Percentiles rank a stretch among this genome's conserved stretches.
These are phyloP conservation scores for Neocucurbitaria cava DNA, from an alignment of 2,329 filamentous ascomycete genomes.

Conservation along the genomic window DNA sequence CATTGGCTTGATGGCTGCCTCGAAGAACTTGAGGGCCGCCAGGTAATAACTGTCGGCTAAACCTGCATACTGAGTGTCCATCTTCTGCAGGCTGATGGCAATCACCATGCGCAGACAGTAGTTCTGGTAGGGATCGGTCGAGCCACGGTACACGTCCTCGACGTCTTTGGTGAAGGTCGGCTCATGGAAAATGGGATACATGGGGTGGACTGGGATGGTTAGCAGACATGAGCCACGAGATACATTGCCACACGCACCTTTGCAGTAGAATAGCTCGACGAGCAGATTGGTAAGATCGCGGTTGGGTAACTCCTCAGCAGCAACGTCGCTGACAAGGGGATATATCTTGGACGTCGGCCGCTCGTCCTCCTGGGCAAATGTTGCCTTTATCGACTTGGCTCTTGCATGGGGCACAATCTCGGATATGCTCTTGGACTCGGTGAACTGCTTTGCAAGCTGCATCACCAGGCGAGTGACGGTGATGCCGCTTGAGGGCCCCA, in stretches of 20 bases:
- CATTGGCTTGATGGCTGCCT: constrained; percentile 84
- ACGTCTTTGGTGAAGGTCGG: constrained; percentile 77
- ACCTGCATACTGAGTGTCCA: constrained; percentile 88
- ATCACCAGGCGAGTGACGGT: constrained; percentile 94
- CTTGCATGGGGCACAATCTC: constrained; percentile 84
- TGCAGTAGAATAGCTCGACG: constrained; percentile 83
- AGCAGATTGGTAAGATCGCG: constrained; percentile 77
- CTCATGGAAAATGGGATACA: constrained; percentile 88
- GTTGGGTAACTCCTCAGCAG: constrained; percentile 77
- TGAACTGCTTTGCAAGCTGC: constrained; percentile 94
- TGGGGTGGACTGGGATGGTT: constrained; percentile 73
- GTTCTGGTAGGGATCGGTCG: constrained; percentile 80
- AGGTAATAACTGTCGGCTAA: constrained; percentile 95
- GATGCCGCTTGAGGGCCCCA: constrained; percentile 94
- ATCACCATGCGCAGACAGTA: constrained; percentile 91
- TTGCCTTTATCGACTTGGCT: constrained; percentile 71
- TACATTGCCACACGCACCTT: constrained; percentile 62
- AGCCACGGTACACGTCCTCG: constrained; percentile 79
- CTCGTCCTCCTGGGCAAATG: constrained; percentile 69
- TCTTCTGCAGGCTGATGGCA: constrained; percentile 91
- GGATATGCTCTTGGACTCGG: constrained; percentile 87
- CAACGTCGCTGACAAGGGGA: constrained; percentile 84
- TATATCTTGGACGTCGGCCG: constrained; percentile 81
- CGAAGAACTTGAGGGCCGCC: constrained; percentile 83
- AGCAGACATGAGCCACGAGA: constrained; percentile 2